Evolutionary conservation across 257 asterid genomes (phyloP).

Genomic region (Solanum bulbocastanum): DNA sequence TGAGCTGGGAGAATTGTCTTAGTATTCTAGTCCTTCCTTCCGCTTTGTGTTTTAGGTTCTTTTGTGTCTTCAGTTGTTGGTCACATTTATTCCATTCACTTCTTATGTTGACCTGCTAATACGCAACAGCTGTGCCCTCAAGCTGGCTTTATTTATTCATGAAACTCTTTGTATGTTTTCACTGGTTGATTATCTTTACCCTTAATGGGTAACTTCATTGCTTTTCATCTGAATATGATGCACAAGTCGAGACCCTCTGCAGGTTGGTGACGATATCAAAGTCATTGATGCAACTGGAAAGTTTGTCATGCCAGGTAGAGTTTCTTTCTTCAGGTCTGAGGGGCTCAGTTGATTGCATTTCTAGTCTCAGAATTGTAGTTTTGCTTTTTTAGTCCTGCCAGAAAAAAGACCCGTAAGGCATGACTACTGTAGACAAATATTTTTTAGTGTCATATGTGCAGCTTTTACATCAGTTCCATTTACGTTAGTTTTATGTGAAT

Average conservation of each 20-base stretch:
- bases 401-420: background rate
- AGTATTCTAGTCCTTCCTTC: background rate
- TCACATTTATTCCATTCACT: background rate
- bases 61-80: background rate
- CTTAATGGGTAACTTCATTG: background rate
- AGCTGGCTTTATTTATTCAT: background rate
- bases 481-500: background rate
- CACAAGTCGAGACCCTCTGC: constrained; percentile 16
- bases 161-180: background rate
- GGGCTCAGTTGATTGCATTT: background rate
- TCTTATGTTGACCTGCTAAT: background rate
- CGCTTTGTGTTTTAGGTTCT: background rate
- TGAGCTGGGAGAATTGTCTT: background rate
- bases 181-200: background rate
- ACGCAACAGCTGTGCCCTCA: background rate
- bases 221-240: background rate
- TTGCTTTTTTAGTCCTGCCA: background rate
- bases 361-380: background rate
- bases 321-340: constrained; percentile 1
- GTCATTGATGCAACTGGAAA: constrained; percentile 86
- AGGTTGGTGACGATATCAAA: constrained; percentile 76
- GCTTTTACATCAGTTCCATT: background rate
- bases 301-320: constrained; percentile 92
- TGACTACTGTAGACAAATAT: background rate
- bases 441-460: background rate